Conservation (phyloP, 1,284 basidiomycete species). For the Leccinum pachyderme region DNA sequence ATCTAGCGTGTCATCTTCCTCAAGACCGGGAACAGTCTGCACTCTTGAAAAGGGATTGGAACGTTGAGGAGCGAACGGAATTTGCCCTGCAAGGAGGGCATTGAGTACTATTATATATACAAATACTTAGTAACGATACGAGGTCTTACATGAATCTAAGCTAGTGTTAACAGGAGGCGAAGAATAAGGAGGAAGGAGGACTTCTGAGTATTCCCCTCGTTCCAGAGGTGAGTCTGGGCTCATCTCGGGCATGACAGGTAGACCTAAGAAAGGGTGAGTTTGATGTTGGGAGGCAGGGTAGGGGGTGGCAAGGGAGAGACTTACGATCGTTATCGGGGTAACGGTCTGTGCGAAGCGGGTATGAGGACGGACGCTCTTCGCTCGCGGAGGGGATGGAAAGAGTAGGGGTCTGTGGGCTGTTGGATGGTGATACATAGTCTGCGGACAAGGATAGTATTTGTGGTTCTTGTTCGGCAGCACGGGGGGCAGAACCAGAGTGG, state of each 20-base stretch:
- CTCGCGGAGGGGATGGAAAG: slow-evolving; percentile 47
- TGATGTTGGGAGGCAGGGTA: not conserved
- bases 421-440: slow-evolving; percentile 45
- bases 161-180: slow-evolving; percentile 41
- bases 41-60: slow-evolving; percentile 30
- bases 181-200: slow-evolving; percentile 39
- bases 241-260: slow-evolving; percentile 38
- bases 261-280: slow-evolving; percentile 16
- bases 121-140: slow-evolving; percentile 64
- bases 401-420: slow-evolving; percentile 54
- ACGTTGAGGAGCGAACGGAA: slow-evolving; percentile 24
- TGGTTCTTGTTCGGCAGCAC: slow-evolving; percentile 51
- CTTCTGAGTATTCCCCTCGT: slow-evolving; percentile 38
- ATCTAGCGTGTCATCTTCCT: slow-evolving; percentile 15
- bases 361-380: slow-evolving; percentile 40
- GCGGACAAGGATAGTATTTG: slow-evolving; percentile 53
- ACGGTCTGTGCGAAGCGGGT: slow-evolving; percentile 42
- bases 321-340: slow-evolving; percentile 36
- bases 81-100: slow-evolving; percentile 53
- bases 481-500: slow-evolving; percentile 66
- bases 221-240: slow-evolving; percentile 38
- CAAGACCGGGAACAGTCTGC: slow-evolving; percentile 10
- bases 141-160: slow-evolving; percentile 63
- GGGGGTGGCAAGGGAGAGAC: slow-evolving; percentile 9
- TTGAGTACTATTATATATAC: slow-evolving; percentile 67